Conservation (phyloP, 495 filamentous ascomycete species). For the Aspergillus avenaceus region DNA sequence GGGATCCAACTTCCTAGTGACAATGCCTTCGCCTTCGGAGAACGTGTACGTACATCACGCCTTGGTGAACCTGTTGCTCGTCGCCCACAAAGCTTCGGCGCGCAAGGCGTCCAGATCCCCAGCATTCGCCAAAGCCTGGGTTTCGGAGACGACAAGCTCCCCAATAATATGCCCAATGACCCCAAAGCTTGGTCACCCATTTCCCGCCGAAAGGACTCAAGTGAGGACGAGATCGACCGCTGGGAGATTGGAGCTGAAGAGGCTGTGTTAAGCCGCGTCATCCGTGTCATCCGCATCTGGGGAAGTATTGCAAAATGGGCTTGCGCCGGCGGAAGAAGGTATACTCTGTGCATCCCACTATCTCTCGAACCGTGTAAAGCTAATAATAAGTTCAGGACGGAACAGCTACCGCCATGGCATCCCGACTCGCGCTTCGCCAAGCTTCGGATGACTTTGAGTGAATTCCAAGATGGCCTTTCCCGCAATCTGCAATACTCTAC, state of each 20-base stretch:
- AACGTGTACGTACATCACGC: conserved; percentile 44
- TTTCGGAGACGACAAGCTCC: conserved; percentile 36
- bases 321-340: conserved; percentile 65
- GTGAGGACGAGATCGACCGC: conserved; percentile 59
- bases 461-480: conserved; percentile 65
- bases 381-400: conserved; percentile 24
- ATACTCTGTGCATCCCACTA: too few relatives aligned
- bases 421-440: conserved; percentile 57
- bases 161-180: conserved; percentile 30
- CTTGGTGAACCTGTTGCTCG: conserved; percentile 35
- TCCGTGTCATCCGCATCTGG: conserved; percentile 76
- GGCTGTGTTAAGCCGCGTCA: conserved; percentile 68
- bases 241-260: conserved; percentile 60
- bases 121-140: conserved; percentile 44
- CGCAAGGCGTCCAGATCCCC: conserved; percentile 42
- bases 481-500: conserved; percentile 65
- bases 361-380: neutral
- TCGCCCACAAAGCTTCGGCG: conserved; percentile 39
- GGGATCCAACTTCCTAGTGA: conserved; percentile 47
- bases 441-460: conserved; percentile 55
- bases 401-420: conserved; percentile 60
- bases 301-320: conserved; percentile 74
- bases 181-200: conserved; percentile 41
- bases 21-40: conserved; percentile 46
- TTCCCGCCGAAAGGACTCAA: conserved; percentile 59